These are phyloP conservation scores for Raffaelea ambrosiae DNA, from an alignment of 2,329 filamentous ascomycete species.

Conservation along the genomic window DNA sequence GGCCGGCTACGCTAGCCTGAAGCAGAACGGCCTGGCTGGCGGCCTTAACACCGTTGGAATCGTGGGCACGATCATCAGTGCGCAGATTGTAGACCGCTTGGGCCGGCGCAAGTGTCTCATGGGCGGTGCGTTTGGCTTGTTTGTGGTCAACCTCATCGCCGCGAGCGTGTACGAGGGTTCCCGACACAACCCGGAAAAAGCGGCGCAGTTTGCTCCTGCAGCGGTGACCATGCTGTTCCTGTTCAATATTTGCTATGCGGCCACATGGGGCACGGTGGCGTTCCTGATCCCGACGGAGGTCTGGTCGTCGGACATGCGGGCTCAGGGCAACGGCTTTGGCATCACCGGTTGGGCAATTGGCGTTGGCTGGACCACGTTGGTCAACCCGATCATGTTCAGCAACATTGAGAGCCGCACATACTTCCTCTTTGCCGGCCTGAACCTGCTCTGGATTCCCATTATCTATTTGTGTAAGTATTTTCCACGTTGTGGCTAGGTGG, in stretches of 20 bases:
- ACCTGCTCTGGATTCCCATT: slow-evolving; percentile 41
- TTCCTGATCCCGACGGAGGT: slow-evolving; percentile 47
- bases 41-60: slow-evolving; percentile 44
- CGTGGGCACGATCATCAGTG: slow-evolving; percentile 39
- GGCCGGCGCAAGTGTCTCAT: slow-evolving; percentile 34
- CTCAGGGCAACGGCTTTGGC: slow-evolving; percentile 51
- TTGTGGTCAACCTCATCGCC: slow-evolving; percentile 29
- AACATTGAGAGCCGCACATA: slow-evolving; percentile 38
- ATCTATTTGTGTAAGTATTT: slow-evolving; percentile 32
- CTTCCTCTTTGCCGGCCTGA: slow-evolving; percentile 42
- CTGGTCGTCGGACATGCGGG: slow-evolving; percentile 45
- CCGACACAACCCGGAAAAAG: slow-evolving; percentile 23
- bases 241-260: slow-evolving; percentile 42
- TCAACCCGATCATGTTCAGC: slow-evolving; percentile 44
- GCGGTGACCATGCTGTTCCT: slow-evolving; percentile 39
- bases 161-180: slow-evolving; percentile 34
- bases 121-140: slow-evolving; percentile 26
- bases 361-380: slow-evolving; percentile 43
- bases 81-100: slow-evolving; percentile 40
- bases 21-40: slow-evolving; percentile 37
- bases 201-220: slow-evolving; percentile 30
- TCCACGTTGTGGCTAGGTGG: too few relatives aligned
- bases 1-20: slow-evolving; percentile 27
- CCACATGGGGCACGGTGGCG: slow-evolving; percentile 39
- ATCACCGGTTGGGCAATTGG: slow-evolving; percentile 53